A percentile compares a stretch with the other conserved stretches of the same genome.
These are phyloP conservation scores for Conticribra weissflogii DNA, from an alignment of 108 stramenopile species.

Conservation along the genomic window DNA sequence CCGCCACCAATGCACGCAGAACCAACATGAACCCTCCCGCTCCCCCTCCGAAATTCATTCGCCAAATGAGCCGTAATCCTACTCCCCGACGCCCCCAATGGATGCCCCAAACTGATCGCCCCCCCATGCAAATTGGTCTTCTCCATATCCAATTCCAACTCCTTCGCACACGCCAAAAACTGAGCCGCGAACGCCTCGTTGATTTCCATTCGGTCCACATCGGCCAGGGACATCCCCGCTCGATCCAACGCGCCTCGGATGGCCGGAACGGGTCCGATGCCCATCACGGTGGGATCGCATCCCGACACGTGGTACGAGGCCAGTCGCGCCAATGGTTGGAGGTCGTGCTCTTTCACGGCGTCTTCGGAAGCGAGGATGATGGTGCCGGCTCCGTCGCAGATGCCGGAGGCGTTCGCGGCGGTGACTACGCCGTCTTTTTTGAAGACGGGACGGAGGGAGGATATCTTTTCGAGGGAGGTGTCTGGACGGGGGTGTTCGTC, in stretches of 20 bases:
- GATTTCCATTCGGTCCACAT: conserved; percentile 97
- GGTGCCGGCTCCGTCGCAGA: conserved; percentile 96
- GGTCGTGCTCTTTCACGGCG: conserved; percentile 79
- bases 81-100: conserved; percentile 93
- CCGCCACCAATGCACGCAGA: conserved; percentile 99
- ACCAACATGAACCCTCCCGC: conserved; percentile 85
- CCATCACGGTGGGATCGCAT: conserved; percentile 95
- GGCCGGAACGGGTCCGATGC: conserved; percentile 95
- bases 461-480: conserved; percentile 85
- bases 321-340: conserved; percentile 89
- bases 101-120: conserved; percentile 94
- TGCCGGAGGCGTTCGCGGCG: conserved; percentile 95
- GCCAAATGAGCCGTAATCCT: conserved; percentile 95
- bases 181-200: conserved; percentile 99
- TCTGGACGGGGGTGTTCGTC: conserved; percentile 98
- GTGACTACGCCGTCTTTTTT: conserved; percentile 96
- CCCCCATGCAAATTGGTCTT: conserved; percentile 95
- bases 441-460: conserved; percentile 91
- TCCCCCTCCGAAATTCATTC: conserved; percentile 79
- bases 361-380: conserved; percentile 92
- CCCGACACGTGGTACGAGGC: conserved; percentile 79
- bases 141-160: conserved; percentile 90
- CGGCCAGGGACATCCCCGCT: conserved; percentile 82
- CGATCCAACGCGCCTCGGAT: conserved; percentile 84
- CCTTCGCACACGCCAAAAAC: conserved; percentile 95